Evolutionary conservation across 1,284 basidiomycete species (phyloP).

Genomic region (Malassezia arunalokei): DNA sequence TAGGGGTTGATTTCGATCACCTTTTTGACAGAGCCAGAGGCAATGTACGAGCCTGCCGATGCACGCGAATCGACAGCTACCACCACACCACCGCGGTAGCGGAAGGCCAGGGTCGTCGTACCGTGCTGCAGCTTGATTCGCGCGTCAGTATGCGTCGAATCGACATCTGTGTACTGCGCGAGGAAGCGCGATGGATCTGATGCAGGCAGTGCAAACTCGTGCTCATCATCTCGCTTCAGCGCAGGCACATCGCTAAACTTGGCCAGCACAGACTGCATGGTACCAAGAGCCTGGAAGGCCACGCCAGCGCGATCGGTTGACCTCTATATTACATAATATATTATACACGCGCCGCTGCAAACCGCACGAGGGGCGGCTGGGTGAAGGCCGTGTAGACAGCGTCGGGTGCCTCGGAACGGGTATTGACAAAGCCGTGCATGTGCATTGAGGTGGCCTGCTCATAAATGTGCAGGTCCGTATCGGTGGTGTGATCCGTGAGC

Average conservation of each 20-base stretch:
- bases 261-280: slow-evolving; percentile 9
- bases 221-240: background rate
- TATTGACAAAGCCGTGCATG: too few relatives aligned
- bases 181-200: slow-evolving; percentile 32
- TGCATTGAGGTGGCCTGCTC: background rate
- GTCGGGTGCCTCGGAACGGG: too few relatives aligned
- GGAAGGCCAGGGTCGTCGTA: slow-evolving; percentile 94
- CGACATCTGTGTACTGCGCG: slow-evolving; percentile 43
- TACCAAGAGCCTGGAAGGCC: background rate
- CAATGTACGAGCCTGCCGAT: slow-evolving; percentile 91
- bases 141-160: slow-evolving; percentile 42
- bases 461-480: slow-evolving; percentile 10
- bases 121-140: slow-evolving; percentile 95
- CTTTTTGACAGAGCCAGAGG: slow-evolving; percentile 50
- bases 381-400: background rate
- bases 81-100: slow-evolving; percentile 90
- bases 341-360: background rate
- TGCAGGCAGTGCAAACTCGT: slow-evolving; percentile 5
- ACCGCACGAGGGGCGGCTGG: background rate
- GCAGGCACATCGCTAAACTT: background rate
- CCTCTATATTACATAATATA: background rate
- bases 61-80: slow-evolving; percentile 96
- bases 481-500: background rate
- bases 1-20: slow-evolving; percentile 99
- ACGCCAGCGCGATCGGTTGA: slow-evolving; percentile 12